Evolutionary conservation across 1,284 basidiomycete genomes (phyloP).

Genomic region (Ganoderma sinense): DNA sequence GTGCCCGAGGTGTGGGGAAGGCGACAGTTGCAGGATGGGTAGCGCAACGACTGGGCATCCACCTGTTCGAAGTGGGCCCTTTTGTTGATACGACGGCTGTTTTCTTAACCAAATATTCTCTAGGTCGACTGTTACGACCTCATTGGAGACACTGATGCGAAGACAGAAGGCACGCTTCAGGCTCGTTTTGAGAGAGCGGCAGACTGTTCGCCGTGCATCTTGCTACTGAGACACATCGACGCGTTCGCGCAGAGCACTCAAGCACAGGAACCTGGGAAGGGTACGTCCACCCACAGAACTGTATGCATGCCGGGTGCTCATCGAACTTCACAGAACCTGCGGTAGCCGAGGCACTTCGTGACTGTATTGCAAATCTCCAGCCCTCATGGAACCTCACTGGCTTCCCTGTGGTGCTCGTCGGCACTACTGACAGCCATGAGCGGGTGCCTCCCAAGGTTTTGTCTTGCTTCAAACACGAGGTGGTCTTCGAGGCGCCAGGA

Average conservation of each 20-base stretch:
- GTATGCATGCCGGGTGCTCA: background rate
- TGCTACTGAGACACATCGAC: conserved; percentile 87
- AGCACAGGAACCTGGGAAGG: conserved; percentile 71
- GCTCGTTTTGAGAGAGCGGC: conserved; percentile 85
- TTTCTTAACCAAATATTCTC: background rate
- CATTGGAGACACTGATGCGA: conserved; percentile 81
- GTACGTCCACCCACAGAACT: conserved; percentile 43
- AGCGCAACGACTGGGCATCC: conserved; percentile 74
- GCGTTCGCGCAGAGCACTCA: conserved; percentile 82
- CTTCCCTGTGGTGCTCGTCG: conserved; percentile 78
- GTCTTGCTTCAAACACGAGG: conserved; percentile 89
- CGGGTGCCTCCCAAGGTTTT: conserved; percentile 74
- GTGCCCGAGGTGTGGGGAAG: conserved; percentile 80
- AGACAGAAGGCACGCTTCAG: conserved; percentile 81
- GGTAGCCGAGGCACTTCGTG: conserved; percentile 68
- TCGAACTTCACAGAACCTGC: conserved; percentile 57
- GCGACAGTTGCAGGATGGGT: conserved; percentile 65
- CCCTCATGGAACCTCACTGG: conserved; percentile 65
- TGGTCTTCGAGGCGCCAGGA: conserved; percentile 83
- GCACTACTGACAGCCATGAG: conserved; percentile 77
- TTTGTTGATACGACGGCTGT: background rate
- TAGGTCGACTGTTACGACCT: conserved; percentile 90
- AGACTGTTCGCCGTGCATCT: conserved; percentile 85
- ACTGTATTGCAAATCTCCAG: conserved; percentile 67
- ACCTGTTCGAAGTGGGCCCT: conserved; percentile 76